phyloP scores from a whole-genome alignment of 495 filamentous ascomycete genomes.

The Aspergillus homomorphus region DNA sequence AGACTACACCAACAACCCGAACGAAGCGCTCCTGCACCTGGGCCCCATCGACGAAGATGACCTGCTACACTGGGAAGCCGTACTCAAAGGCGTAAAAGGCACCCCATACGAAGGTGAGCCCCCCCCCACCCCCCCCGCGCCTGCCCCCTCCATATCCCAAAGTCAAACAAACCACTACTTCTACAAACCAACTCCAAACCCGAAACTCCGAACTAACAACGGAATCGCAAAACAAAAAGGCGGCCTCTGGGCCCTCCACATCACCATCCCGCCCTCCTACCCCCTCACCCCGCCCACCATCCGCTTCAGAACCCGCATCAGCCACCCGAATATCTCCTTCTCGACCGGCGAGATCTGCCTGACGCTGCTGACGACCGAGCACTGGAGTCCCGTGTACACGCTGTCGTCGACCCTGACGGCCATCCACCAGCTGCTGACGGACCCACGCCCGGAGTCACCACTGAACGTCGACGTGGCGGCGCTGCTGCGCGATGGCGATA shows the following conservation, averaged over 20 bases:
- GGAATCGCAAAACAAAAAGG: conserved; percentile 40
- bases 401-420: conserved; percentile 72
- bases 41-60: conserved; percentile 67
- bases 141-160: neutral
- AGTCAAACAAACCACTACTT: neutral
- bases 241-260: conserved; percentile 79
- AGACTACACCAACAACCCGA: conserved; percentile 53
- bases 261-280: conserved; percentile 74
- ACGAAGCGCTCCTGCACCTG: conserved; percentile 57
- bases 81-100: conserved; percentile 66
- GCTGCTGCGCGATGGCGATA: conserved; percentile 72
- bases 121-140: neutral
- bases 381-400: conserved; percentile 84
- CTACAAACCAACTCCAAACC: neutral
- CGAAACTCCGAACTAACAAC: conserved; percentile 6
- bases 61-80: conserved; percentile 72
- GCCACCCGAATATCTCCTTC: conserved; percentile 82
- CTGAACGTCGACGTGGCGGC: conserved; percentile 86
- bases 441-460: conserved; percentile 77
- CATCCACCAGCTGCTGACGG: conserved; percentile 71
- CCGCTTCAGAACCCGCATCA: conserved; percentile 73
- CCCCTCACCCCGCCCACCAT: conserved; percentile 74
- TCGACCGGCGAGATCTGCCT: conserved; percentile 89
- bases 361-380: conserved; percentile 71
- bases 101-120: conserved; percentile 68